Base-by-base conservation (phyloP, 305 asterid species). In the Striga hermonthica region DNA sequence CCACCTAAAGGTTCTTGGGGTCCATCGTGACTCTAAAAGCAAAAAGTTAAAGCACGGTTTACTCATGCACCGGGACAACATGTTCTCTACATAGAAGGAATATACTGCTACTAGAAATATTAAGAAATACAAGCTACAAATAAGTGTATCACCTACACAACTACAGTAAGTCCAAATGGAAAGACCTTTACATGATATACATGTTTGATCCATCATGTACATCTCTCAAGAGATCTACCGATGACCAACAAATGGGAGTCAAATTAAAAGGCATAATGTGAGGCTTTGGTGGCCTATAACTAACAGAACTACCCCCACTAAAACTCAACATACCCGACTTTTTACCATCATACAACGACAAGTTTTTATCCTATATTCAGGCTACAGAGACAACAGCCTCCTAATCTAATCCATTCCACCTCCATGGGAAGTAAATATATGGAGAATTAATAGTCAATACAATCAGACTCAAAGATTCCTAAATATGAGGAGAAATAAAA, bases 11-110 rank as follows among this genome's bases (percentile, higher is more conserved):
- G 73, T 72, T 77, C 84, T 41, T 38, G 80, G 13, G 54, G 80
- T 70, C 59, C 82, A 59, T 67, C 77, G 65, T 75, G 77, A 67
- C 58, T 57, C 89, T 84, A 67, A 80, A 76, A 61, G 59, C 53
- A 78, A 65, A 53, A 78, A 76, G 38, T 4, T 41, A 47, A 57
- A 60, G 1, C 28, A 28, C 10, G 64, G 41, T 49, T 9, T 41
- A 60, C 16, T 65, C 52, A 39, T 38, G 38, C 40, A 64, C 45
- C 54, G 31, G 58, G 14, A 45, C 0, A 74, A 40, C 11, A 5
- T 41, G 10, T 7, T 38, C 28, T 41, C 7, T 40, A 13, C 38
- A 41, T 49, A 64, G 7, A 57, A 70, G 50, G 56, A 63, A 67
- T 14, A 73, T 22, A 40, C 61, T 43, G 45, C 10, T 9, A 40